A percentile compares a stretch with the other conserved stretches of the same genome.
Evolutionary conservation across 2,329 filamentous ascomycete species (phyloP).

Genomic region (Ilyonectria robusta): DNA sequence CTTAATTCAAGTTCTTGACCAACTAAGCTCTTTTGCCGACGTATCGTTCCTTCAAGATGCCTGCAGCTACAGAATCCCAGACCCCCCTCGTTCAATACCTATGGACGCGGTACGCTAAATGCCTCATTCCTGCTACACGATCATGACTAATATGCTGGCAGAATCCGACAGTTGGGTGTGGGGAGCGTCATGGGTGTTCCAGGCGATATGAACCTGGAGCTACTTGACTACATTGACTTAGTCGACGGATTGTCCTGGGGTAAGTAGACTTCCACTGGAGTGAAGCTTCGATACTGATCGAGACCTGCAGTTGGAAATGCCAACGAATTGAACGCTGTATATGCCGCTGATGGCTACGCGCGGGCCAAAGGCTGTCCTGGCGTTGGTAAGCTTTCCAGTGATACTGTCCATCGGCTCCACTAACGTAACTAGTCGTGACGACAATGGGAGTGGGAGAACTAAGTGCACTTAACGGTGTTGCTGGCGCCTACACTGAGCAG

Average conservation of each 20-base stretch:
- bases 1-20: neutral
- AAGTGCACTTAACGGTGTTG: conserved; percentile 27
- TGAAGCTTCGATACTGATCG: neutral
- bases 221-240: conserved; percentile 27
- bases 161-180: conserved; percentile 23
- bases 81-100: conserved; percentile 19
- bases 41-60: conserved; percentile 5
- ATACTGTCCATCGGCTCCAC: neutral
- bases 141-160: neutral
- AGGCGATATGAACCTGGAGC: conserved; percentile 30
- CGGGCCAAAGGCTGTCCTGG: conserved; percentile 27
- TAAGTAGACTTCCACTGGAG: neutral
- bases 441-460: conserved; percentile 32
- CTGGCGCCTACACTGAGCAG: conserved; percentile 30
- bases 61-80: conserved; percentile 1
- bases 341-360: conserved; percentile 33
- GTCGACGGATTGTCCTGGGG: conserved; percentile 23
- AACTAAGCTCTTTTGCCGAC: neutral
- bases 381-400: conserved; percentile 3
- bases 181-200: conserved; percentile 29
- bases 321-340: conserved; percentile 31
- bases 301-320: conserved; percentile 23
- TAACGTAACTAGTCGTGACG: conserved; percentile 19
- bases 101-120: conserved; percentile 18
- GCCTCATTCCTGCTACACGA: neutral